A percentile compares a stretch with the other conserved stretches of the same genome.
These are phyloP conservation scores for Triadica sebifera DNA, from an alignment of 345 rosid species.

Conservation along the genomic window DNA sequence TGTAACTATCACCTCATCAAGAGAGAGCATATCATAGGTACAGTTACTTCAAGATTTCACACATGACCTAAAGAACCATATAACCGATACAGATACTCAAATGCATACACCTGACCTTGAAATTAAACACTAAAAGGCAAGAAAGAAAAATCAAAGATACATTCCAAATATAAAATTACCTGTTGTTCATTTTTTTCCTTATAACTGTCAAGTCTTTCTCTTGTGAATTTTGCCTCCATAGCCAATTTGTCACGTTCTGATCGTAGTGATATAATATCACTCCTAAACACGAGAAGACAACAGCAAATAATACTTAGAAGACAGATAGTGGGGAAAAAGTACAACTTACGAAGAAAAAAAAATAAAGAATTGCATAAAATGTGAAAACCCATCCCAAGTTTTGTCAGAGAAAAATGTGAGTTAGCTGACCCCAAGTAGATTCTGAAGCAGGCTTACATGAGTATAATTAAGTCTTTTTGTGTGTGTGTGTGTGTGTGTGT, in stretches of 20 bases:
- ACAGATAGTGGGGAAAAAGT: not conserved
- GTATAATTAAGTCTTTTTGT: not conserved
- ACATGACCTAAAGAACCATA: not conserved
- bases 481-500: too few species aligned
- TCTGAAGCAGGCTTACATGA: not conserved
- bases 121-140: not conserved
- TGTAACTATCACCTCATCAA: not conserved
- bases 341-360: conserved; percentile 8
- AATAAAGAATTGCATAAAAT: not conserved
- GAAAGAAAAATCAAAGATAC: not conserved
- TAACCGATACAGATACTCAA: not conserved
- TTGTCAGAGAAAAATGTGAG: too few species aligned
- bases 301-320: not conserved
- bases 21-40: not conserved
- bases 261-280: conserved; percentile 57
- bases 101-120: not conserved
- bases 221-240: conserved; percentile 66
- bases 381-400: not conserved
- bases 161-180: conserved; percentile 36
- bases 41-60: not conserved
- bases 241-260: conserved; percentile 81
- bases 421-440: not conserved
- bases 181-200: conserved; percentile 76
- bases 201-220: conserved; percentile 67
- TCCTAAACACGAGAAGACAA: conserved; percentile 35